phyloP scores from a whole-genome alignment of 768 basidiomycete species.

The Boletus reticuloceps region DNA sequence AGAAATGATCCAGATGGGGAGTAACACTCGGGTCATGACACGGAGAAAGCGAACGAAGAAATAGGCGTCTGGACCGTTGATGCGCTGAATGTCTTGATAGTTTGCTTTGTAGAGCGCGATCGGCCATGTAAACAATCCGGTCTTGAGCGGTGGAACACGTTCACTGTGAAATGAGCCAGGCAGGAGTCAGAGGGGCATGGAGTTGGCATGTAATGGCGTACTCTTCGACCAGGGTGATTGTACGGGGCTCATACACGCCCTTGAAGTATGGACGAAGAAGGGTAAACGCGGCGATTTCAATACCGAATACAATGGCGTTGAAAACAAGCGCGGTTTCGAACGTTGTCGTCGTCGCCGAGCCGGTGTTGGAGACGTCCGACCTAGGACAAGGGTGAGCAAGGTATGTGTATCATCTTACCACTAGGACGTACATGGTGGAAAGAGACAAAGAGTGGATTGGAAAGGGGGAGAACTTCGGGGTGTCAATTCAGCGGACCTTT shows the following conservation, averaged over 20 bases:
- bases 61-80: conserved; percentile 89
- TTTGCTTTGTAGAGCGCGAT: conserved; percentile 59
- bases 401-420: background rate
- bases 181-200: background rate
- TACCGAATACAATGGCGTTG: conserved; percentile 71
- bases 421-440: conserved; percentile 20
- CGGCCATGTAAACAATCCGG: conserved; percentile 62
- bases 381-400: conserved; percentile 19
- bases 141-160: conserved; percentile 53
- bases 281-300: conserved; percentile 76
- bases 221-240: conserved; percentile 53
- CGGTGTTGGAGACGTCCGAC: conserved; percentile 42
- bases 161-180: conserved; percentile 38
- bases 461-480: conserved; percentile 8
- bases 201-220: conserved; percentile 25
- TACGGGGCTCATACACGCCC: conserved; percentile 85
- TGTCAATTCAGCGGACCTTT: background rate
- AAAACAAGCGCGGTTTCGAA: conserved; percentile 85
- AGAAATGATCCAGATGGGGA: conserved; percentile 90
- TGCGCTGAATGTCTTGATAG: conserved; percentile 55
- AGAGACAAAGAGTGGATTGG: conserved; percentile 11
- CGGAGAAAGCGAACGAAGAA: conserved; percentile 88
- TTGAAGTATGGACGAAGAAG: conserved; percentile 82
- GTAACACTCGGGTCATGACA: conserved; percentile 76
- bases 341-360: conserved; percentile 66